These are phyloP conservation scores for Aspergillus latus DNA, from an alignment of 2,329 filamentous ascomycete species.

Conservation along the genomic window DNA sequence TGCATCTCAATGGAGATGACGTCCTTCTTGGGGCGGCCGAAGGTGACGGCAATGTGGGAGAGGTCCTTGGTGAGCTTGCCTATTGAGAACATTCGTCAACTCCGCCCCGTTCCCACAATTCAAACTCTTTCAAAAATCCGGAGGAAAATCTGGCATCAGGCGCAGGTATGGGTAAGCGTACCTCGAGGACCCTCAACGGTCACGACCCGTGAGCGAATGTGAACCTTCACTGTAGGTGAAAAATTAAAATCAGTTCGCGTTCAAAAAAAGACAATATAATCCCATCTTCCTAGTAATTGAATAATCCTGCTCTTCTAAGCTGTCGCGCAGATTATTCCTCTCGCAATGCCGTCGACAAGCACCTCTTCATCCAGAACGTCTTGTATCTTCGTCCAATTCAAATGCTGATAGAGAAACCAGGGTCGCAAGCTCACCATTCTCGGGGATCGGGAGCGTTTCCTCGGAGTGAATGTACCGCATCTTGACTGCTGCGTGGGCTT, in stretches of 20 bases:
- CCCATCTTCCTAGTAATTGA: neutral
- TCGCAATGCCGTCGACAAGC: neutral
- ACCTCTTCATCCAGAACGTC: neutral
- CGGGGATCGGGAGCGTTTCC: constrained; percentile 92
- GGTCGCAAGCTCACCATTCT: constrained; percentile 75
- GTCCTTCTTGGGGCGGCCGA: constrained; percentile 81
- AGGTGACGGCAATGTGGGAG: constrained; percentile 93
- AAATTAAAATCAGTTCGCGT: constrained; percentile 27
- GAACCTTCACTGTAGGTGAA: constrained; percentile 77
- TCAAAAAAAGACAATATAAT: constrained; percentile 1
- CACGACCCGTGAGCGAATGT: constrained; percentile 94
- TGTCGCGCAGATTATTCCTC: constrained; percentile 3
- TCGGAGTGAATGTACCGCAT: constrained; percentile 99
- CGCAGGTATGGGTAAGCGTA: constrained; percentile 44
- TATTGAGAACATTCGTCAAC: constrained; percentile 35
- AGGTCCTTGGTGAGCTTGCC: constrained; percentile 97
- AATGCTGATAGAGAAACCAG: constrained; percentile 24
- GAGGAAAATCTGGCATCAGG: neutral
- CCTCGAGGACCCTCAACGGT: constrained; percentile 96
- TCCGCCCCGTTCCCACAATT: neutral
- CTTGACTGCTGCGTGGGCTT: constrained; percentile 60
- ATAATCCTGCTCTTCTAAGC: constrained; percentile 9
- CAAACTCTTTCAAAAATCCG: neutral
- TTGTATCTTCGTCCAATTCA: constrained; percentile 15
- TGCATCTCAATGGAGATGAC: constrained; percentile 96